Evolutionary conservation across 768 basidiomycete species (phyloP).

Genomic region (Amanita exitialis): DNA sequence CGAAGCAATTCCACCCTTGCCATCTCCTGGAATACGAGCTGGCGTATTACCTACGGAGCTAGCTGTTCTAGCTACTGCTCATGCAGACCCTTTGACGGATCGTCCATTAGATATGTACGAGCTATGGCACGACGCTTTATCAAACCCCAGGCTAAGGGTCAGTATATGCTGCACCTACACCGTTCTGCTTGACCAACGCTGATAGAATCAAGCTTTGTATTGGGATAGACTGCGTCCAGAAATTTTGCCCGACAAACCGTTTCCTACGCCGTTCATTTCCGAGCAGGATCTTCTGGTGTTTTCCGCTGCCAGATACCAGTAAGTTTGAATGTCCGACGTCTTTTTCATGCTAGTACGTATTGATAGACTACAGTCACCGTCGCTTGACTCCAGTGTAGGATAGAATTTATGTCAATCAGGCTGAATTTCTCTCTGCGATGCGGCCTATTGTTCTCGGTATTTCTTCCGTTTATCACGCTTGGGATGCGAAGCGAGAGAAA

Average conservation of each 20-base stretch:
- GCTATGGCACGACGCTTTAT: conserved; percentile 12
- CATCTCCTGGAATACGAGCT: conserved; percentile 6
- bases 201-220: conserved; percentile 40
- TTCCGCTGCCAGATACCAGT: conserved; percentile 54
- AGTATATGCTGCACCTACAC: conserved; percentile 9
- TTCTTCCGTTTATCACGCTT: conserved; percentile 56
- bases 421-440: conserved; percentile 42
- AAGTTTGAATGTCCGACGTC: conserved; percentile 15
- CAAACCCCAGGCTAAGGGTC: not conserved
- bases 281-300: conserved; percentile 49
- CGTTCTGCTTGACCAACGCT: conserved; percentile 4
- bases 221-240: conserved; percentile 50
- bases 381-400: conserved; percentile 27
- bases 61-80: conserved; percentile 12
- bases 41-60: conserved; percentile 20
- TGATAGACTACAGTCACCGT: conserved; percentile 37
- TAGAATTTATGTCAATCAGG: conserved; percentile 33
- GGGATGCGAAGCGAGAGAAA: conserved; percentile 44
- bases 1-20: conserved; percentile 11
- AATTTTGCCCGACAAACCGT: conserved; percentile 16
- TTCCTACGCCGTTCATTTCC: conserved; percentile 51
- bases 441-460: conserved; percentile 52
- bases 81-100: not conserved
- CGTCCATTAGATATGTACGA: not conserved
- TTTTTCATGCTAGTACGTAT: conserved; percentile 1